Evolutionary conservation across 164 flowering plant genomes (phyloP), one percentile per base, ranked within the genome.

Genomic region (Aristolochia contorta): DNA sequence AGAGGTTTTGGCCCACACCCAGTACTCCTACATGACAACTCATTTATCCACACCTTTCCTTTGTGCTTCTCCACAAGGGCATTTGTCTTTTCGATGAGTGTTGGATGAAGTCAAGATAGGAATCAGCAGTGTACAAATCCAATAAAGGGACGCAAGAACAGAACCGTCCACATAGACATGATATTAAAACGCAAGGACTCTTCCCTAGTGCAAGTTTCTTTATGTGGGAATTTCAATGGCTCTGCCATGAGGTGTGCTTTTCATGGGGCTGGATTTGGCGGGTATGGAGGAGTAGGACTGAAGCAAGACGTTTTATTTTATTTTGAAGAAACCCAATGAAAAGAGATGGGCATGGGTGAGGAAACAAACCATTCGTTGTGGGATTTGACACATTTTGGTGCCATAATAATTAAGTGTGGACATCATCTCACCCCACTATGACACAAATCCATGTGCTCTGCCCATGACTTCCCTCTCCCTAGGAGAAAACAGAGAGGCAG

Each of bases 201-300:
- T 22, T 47, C 43, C 22, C 48, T 47, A 62, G 47, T 63, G 67
- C 27, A 37, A 12, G 24, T 59, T 60, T 47, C 68, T 63, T 67
- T 67, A 27, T 66, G 74, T 69, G 74, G 71, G 79, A 71, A 69
- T 78, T 71, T 71, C 74, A 71, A 78, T 75, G 79, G 67, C 58
- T 63, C 64, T 66, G 68, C 67, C 60, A 71, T 77, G 67, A 63
- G 62, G 58, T 63, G 10, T 61, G 20, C 55, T 60, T 51, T 62
- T 20, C 19, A 20, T n/a, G 47, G 63, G 9, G 20, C 57, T 58
- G 62, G 60, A 65, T 62, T 68, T 68, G 58, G 66, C 53, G 45
- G 47, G 70, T 18, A 49, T 56, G 62, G 61, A 61, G 62, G 61
- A 61, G 74, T 61, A 64, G 47, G 52, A 55, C 46, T 65, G 71